Base-by-base conservation (phyloP, 2,329 filamentous ascomycete species). In the Neofusicoccum laricinum region DNA sequence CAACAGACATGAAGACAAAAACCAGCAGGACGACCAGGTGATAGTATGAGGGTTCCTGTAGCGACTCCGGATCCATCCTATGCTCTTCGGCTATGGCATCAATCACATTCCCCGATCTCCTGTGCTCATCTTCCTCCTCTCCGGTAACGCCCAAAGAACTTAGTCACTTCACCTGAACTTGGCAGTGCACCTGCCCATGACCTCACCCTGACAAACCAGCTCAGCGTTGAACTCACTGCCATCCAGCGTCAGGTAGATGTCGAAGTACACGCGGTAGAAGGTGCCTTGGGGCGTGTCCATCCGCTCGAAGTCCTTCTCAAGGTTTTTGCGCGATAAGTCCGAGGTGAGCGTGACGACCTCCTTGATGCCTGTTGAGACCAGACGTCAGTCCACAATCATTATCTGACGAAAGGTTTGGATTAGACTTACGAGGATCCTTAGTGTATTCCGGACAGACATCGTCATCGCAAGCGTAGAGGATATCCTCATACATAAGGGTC, bases 401-500 rank as follows among this genome's bases (percentile, higher is more conserved):
- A 30, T 30, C 25, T 5, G 43, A 17, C 21, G 58, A 34, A 58
- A 51, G 25, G 21, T 2, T 46, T 5, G 34, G 2, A 3, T 17
- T 32, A 17, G 67, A 91, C 93, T 89, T 89, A 97, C 95, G 92
- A 71, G 95, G 94, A 86, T 99, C 95, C 78, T 98, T 99, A 70
- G 94, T 98, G 77, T 99, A 99, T 78, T 98, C 95, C 0, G 95
- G 95, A 79, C 94, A 98, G 61, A 97, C 92, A 76, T 99, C 95
- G 69, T 98, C 95, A 75, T 99, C 95, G 74, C 95, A 99, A 58
- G 94, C 95, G 77, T 97, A 98, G 65, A 98, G 80, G 62, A 98
- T 94, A 80, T 99, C 95, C 82, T 99, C 95, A 77, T 99, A 99
- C 95, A 99, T 98, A 71, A 99, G 87, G 1, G 94, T 98, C 38